Base-by-base conservation (phyloP, 1,139 yeast genomes). In the Wickerhamomyces sp. region DNA sequence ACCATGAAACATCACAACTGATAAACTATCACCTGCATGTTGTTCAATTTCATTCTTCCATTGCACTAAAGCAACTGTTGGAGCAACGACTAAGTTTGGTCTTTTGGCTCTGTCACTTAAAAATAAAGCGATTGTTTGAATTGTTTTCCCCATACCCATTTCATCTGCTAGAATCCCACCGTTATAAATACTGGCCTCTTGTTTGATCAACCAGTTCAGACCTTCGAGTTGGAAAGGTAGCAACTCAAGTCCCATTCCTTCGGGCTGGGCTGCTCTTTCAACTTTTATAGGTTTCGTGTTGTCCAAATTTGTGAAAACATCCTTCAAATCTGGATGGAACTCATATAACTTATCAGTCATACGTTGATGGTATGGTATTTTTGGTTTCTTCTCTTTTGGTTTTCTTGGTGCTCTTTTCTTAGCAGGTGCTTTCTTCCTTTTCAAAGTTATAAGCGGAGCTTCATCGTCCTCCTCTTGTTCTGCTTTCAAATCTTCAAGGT, bases 81-180 rank as follows among this genome's bases (percentile, higher is more conserved):
- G 99, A 0, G 98, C 98, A 27, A 93, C 85, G 10, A 93, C 98
- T 50, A 93, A 69, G 53, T 85, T 87, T 2, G 98, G 97, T 15
- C 79, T 69, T 55, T 81, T 81, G 0, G 71, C 58, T 6, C 64
- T 60, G 62, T 91, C 96, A 43, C 75, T 65, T 81, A 90, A 79
- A 61, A 93, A 79, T 45, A 93, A 67, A 0, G 95, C 93, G 50
- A 93, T 91, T 29, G 96, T 89, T 65, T 93, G 99, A 43, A 93
- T 90, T 1, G 99, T 93, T 61, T 93, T 93, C 55, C 99, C 99
- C 98, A 93, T 91, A 41, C 99, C 99, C 99, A 93, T 93, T 65
- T 93, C 99, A 68, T 93, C 99, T 3, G 99, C 99, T 42, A 93
- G 69, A n/a, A 93, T 83, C 6, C 99, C 99, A 27, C 99, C 98